phyloP scores from a whole-genome alignment of 768 basidiomycete genomes.

The Kwoniella europaea region DNA sequence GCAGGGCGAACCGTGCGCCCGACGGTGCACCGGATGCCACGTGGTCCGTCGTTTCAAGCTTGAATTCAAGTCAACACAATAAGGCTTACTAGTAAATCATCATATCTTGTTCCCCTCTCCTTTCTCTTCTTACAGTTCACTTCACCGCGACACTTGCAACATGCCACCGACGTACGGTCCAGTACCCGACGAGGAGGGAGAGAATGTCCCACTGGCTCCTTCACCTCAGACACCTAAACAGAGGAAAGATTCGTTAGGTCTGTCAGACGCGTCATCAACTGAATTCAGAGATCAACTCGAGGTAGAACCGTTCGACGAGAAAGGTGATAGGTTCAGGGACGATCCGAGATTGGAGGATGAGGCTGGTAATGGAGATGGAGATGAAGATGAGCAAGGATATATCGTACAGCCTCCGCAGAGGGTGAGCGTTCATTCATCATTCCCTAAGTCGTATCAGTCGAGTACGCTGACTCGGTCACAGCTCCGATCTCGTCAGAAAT shows the following conservation, averaged over 20 bases:
- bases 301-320: slow-evolving; percentile 48
- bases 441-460: not conserved
- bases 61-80: too few relatives aligned
- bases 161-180: slow-evolving; percentile 27
- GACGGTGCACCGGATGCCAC: too few relatives aligned
- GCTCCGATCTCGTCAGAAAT: slow-evolving; percentile 41
- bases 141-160: not conserved
- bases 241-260: slow-evolving; percentile 13
- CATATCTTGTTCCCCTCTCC: not conserved
- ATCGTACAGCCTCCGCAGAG: slow-evolving; percentile 35
- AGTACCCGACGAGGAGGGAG: slow-evolving; percentile 9
- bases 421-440: slow-evolving; percentile 33
- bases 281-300: slow-evolving; percentile 48
- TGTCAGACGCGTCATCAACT: slow-evolving; percentile 43
- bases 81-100: too few relatives aligned
- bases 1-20: too few relatives aligned
- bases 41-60: too few relatives aligned
- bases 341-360: slow-evolving; percentile 40
- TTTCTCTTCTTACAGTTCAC: not conserved
- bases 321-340: slow-evolving; percentile 48
- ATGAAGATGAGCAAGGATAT: slow-evolving; percentile 41
- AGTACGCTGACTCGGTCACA: not conserved
- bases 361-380: slow-evolving; percentile 35
- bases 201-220: slow-evolving; percentile 10
- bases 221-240: not conserved